Evolutionary conservation across 78 protist genomes (phyloP), one percentile per base, ranked within the genome.

Genomic region (Speleostelium caveatum): DNA sequence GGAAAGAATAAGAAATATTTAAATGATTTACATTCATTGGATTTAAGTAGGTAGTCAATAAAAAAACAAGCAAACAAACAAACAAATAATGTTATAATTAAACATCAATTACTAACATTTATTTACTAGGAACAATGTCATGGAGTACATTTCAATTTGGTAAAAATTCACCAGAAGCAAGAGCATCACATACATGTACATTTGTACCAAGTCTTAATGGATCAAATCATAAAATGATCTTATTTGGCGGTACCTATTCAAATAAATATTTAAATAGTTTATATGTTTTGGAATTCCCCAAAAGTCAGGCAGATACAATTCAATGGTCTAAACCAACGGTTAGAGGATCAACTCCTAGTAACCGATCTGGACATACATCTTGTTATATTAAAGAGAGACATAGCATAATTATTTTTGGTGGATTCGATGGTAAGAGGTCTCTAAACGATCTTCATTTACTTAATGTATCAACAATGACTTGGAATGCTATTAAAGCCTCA

Each of bases 111-210:
- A 6, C n/a, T 35, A 33, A 35, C n/a, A n/a, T 24, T 51, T 24
- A 21, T 55, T 33, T 12, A 14, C n/a, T 35, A 78, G 87, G 71
- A 59, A 83, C 91, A 53, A 83, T 83, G 91, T 83, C 91, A 69
- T 83, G 91, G 91, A 83, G 91, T 83, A 83, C 91, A 38, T 83
- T 69, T 53, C 91, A 83, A 30, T 69, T 83, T 39, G 79, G 59
- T 16, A 83, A 83, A 33, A 33, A 56, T 51, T 19, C 49, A 69
- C 91, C 91, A 30, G 91, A 83, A 39, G 30, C 79, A 32, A 67
- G 91, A 49, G 91, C 91, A 39, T 77, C 68, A 19, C 91, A 83
- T 49, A 45, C 79, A 30, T 56, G 71, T 33, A 69, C 91, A 53
- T 83, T 16, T 69, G 72, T 83, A 22, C 91, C 77, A 22, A 7